Base-by-base conservation (phyloP, 1,139 yeast genomes). In the Protomyces macrosporus region DNA sequence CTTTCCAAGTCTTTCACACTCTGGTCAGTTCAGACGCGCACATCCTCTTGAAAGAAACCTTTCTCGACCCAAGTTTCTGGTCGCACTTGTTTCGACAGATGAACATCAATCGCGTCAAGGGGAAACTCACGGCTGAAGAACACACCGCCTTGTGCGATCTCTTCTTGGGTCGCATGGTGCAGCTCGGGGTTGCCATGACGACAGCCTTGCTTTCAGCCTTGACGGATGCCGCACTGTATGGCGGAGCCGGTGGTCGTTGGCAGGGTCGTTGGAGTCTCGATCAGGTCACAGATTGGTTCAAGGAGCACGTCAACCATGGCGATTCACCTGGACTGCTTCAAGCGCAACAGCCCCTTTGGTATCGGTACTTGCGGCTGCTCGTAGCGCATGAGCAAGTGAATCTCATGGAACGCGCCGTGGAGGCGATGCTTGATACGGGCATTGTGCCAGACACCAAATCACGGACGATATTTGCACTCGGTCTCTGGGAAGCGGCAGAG, bases 51-150 rank as follows among this genome's bases (percentile, higher is more conserved):
- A 6, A 51, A 16, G 45, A n/a, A 9, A 34, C 42, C 7, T 51
- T 50, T 6, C 51, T 56, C n/a, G 56, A 58, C 45, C 34, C 62
- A 3, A 14, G 56, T 10, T 33, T 52, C n/a, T 58, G 62, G 62
- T 6, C 45, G 10, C 52, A n/a, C 51, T 32, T 36, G 9, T 9
- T 58, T 5, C 62, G 53, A 5, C 32, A 12, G 23, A 23, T 51
- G 51, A 58, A 58, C 30, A 14, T 34, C 30, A 52, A 32, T 12
- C 56, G 53, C 34, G 36, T 14, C 42, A 23, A 34, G 32, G 55
- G 62, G 34, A 12, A 16, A 5, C 35, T 23, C 36, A 34, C 52
- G 6, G 56, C 52, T 14, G 35, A 16, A 4, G 30, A 35, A 16
- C 62, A 58, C 40, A 51, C 62, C 6, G 34, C 40, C 10, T 30